A percentile compares a stretch with the other conserved stretches of the same genome.
Conservation (phyloP, 2,329 filamentous ascomycete species). For the Nigrospora sphaerica region DNA sequence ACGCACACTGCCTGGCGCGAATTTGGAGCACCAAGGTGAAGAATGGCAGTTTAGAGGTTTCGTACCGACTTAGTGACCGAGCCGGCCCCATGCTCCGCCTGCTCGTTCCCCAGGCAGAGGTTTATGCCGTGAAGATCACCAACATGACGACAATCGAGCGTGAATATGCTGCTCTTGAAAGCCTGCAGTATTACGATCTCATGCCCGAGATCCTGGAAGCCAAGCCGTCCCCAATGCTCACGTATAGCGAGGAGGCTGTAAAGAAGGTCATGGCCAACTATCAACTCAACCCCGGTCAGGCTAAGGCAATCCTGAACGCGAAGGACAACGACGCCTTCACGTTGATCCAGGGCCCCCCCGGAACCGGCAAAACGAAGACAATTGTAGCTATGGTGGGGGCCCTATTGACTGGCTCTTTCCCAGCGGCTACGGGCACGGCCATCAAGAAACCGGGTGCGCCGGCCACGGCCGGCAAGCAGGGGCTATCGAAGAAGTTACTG, state of each 20-base stretch:
- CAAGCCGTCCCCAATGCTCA: constrained; percentile 81
- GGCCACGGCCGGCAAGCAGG: constrained; percentile 24
- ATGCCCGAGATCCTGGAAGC: constrained; percentile 87
- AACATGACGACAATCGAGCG: constrained; percentile 93
- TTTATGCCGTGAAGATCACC: constrained; percentile 76
- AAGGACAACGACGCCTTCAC: constrained; percentile 96
- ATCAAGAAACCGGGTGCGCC: constrained; percentile 31
- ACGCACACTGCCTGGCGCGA: constrained; percentile 78
- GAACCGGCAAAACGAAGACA: constrained; percentile 97
- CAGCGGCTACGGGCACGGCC: constrained; percentile 32
- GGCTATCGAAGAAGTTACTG: constrained; percentile 70
- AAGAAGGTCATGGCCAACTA: constrained; percentile 67
- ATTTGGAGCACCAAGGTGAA: constrained; percentile 77
- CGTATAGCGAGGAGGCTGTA: constrained; percentile 69
- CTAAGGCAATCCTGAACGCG: constrained; percentile 84
- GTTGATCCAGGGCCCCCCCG: constrained; percentile 88
- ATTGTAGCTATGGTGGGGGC: constrained; percentile 95
- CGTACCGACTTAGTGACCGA: constrained; percentile 71
- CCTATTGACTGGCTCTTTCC: constrained; percentile 57
- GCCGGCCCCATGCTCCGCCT: constrained; percentile 54
- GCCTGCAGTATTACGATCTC: constrained; percentile 89
- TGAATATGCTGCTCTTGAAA: constrained; percentile 87
- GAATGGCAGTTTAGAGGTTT: constrained; percentile 73
- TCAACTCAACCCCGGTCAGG: constrained; percentile 79
- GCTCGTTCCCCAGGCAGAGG: constrained; percentile 61